These are phyloP conservation scores for Trametes maxima DNA, from an alignment of 768 basidiomycete genomes.

Conservation along the genomic window DNA sequence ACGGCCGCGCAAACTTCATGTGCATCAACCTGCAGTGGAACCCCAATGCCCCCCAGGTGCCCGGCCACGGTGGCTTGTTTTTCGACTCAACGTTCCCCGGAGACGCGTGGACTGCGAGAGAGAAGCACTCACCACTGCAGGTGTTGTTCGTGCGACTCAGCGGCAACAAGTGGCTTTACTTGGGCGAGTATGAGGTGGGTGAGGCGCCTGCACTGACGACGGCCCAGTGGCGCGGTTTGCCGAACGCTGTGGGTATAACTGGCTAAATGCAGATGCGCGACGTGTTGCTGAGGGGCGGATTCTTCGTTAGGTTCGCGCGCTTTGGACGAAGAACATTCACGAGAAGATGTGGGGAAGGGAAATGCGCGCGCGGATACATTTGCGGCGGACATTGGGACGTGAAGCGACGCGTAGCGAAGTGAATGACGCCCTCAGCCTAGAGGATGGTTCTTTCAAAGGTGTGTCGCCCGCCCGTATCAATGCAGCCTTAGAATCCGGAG, in stretches of 20 bases:
- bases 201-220: slow-evolving; percentile 24
- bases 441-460: slow-evolving; percentile 8
- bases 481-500: slow-evolving; percentile 32
- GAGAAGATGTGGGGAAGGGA: slow-evolving; percentile 33
- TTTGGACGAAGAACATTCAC: slow-evolving; percentile 32
- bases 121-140: background rate
- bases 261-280: background rate
- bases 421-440: background rate
- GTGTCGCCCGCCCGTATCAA: slow-evolving; percentile 33
- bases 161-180: slow-evolving; percentile 32
- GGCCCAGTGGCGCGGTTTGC: slow-evolving; percentile 31
- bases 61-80: slow-evolving; percentile 39
- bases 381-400: slow-evolving; percentile 30
- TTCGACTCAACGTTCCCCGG: slow-evolving; percentile 20
- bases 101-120: background rate
- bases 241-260: background rate
- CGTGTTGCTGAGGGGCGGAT: background rate
- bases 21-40: slow-evolving; percentile 37
- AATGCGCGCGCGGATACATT: slow-evolving; percentile 32
- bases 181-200: slow-evolving; percentile 33
- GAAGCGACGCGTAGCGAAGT: slow-evolving; percentile 34
- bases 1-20: slow-evolving; percentile 39
- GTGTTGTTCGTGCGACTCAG: slow-evolving; percentile 9
- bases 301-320: slow-evolving; percentile 29
- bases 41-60: slow-evolving; percentile 39